Conservation (phyloP, 345 rosid genomes). For the Arabis alpina region DNA sequence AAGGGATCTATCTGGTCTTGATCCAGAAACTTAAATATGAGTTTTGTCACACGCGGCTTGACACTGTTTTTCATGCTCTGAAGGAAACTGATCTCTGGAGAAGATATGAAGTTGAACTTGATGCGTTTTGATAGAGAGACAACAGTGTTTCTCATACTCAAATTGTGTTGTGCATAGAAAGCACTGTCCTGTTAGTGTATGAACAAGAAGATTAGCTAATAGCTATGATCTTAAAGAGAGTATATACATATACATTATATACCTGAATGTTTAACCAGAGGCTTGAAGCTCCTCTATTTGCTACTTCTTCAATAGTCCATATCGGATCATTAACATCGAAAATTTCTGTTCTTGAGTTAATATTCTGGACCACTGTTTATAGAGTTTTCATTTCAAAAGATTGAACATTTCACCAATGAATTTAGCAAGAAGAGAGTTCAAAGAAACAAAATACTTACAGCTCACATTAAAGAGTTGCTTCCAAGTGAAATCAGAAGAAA, state of each 20-base stretch:
- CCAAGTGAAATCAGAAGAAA: constrained; percentile 57
- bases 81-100: constrained; percentile 70
- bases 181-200: constrained; percentile 55
- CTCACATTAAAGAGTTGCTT: constrained; percentile 21
- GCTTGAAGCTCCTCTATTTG: constrained; percentile 41
- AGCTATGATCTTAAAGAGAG: constrained; percentile 10
- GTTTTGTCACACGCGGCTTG: constrained; percentile 48
- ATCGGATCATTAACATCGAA: constrained; percentile 44
- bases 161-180: constrained; percentile 58
- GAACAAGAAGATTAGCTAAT: constrained; percentile 4
- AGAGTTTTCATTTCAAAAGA: not conserved
- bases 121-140: constrained; percentile 47
- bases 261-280: constrained; percentile 82
- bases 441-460: constrained; percentile 22
- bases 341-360: constrained; percentile 46
- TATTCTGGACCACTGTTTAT: constrained; percentile 55
- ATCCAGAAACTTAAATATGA: constrained; percentile 59
- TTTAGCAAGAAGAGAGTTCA: too few species aligned
- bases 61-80: constrained; percentile 45
- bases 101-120: constrained; percentile 60
- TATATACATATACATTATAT: constrained; percentile 24
- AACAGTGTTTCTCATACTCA: constrained; percentile 61
- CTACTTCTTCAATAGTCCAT: constrained; percentile 43
- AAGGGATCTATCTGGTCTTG: constrained; percentile 60
- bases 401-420: not conserved